Percentiles rank a stretch among this genome's conserved stretches.
Conservation (phyloP, 805 yeast species). For the Kazachstania kunashirensis region DNA sequence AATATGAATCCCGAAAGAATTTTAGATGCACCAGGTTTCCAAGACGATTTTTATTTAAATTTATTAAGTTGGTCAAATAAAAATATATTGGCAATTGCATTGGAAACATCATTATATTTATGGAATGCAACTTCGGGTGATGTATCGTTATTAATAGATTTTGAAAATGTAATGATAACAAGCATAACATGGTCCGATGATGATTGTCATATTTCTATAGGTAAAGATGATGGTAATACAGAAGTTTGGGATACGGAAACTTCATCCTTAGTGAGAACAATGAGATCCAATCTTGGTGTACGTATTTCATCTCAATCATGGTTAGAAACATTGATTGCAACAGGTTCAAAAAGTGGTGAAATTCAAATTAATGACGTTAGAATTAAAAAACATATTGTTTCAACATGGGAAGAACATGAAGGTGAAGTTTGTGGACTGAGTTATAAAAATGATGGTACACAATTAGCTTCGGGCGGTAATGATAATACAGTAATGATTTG, state of each 20-base stretch:
- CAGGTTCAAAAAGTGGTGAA: constrained; percentile 83
- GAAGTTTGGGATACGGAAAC: constrained; percentile 93
- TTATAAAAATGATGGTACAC: constrained; percentile 76
- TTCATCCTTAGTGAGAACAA: constrained; percentile 61
- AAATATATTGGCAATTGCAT: constrained; percentile 78
- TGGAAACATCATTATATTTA: constrained; percentile 72
- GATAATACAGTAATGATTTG: constrained; percentile 88
- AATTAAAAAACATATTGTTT: constrained; percentile 61
- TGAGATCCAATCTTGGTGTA: constrained; percentile 57
- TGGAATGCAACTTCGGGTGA: constrained; percentile 86
- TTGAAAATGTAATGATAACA: constrained; percentile 31
- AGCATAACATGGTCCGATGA: constrained; percentile 88
- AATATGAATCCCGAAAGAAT: constrained; percentile 88
- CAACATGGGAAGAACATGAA: constrained; percentile 52
- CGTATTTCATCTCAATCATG: constrained; percentile 80
- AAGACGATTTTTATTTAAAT: constrained; percentile 86
- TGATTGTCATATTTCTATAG: constrained; percentile 76
- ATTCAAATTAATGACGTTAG: constrained; percentile 87
- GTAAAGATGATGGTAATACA: constrained; percentile 69
- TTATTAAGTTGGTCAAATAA: constrained; percentile 79
- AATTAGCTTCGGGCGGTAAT: constrained; percentile 87
- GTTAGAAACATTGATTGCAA: constrained; percentile 69
- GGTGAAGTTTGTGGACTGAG: constrained; percentile 92
- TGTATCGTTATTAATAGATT: constrained; percentile 60
- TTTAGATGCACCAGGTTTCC: constrained; percentile 89